Percentiles rank a stretch among this genome's conserved stretches.
Evolutionary conservation across 2,329 filamentous ascomycete species (phyloP).

Genomic region (Tolypocladium inflatum): DNA sequence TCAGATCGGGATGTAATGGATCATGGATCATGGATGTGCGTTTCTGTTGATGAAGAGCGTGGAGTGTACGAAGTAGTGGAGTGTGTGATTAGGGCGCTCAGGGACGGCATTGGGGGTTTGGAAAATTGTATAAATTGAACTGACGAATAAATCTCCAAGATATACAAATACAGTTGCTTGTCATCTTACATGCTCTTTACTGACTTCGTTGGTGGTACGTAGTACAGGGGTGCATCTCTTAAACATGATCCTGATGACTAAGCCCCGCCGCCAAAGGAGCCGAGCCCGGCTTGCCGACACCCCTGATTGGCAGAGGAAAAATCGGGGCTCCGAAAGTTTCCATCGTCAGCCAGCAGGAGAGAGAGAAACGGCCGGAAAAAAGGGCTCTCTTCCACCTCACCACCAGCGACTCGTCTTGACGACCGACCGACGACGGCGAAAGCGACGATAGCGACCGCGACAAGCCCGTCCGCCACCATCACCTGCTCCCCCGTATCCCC

Average conservation of each 20-base stretch:
- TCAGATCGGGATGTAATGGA: background rate
- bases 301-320: background rate
- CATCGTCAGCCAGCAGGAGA: background rate
- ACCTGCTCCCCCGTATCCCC: background rate
- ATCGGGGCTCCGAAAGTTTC: background rate
- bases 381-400: background rate
- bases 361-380: background rate
- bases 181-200: too few species aligned
- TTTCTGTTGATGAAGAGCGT: background rate
- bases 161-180: background rate
- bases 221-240: too few species aligned
- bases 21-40: background rate
- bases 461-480: background rate
- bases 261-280: background rate
- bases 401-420: background rate
- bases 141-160: background rate
- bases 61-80: background rate
- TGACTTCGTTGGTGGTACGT: too few species aligned
- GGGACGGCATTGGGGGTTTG: background rate
- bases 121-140: background rate
- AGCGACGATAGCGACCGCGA: background rate
- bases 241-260: background rate
- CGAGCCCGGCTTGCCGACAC: background rate
- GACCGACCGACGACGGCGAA: background rate
- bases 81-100: background rate